These are phyloP conservation scores for Fusarium redolens DNA, from an alignment of 2,329 filamentous ascomycete species.

Conservation along the genomic window DNA sequence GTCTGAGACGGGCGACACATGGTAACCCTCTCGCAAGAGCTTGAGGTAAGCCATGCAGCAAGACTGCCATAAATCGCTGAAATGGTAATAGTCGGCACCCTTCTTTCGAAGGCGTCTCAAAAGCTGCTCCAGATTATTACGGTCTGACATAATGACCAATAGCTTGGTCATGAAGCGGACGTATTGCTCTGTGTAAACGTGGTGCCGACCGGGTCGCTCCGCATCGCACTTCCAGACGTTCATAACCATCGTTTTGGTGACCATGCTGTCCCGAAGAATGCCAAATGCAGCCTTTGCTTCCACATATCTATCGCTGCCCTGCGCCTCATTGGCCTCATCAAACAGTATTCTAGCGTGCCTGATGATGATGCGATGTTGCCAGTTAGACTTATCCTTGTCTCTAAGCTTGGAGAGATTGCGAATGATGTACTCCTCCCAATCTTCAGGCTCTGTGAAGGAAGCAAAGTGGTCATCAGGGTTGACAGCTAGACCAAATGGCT, in stretches of 20 bases:
- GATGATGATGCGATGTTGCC: slow-evolving; percentile 92
- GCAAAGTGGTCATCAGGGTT: slow-evolving; percentile 50
- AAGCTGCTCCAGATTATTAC: slow-evolving; percentile 79
- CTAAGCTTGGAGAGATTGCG: slow-evolving; percentile 62
- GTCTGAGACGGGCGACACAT: slow-evolving; percentile 59
- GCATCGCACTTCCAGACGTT: slow-evolving; percentile 96
- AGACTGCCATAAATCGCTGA: slow-evolving; percentile 68
- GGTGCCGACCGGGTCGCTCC: slow-evolving; percentile 84
- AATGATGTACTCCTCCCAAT: slow-evolving; percentile 68
- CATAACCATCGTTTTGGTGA: slow-evolving; percentile 94
- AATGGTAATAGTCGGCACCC: slow-evolving; percentile 78
- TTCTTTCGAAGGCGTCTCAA: slow-evolving; percentile 84
- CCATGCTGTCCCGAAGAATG: slow-evolving; percentile 78
- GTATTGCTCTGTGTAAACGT: slow-evolving; percentile 91
- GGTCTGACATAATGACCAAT: slow-evolving; percentile 79
- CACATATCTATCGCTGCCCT: slow-evolving; percentile 61
- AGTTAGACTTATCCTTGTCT: slow-evolving; percentile 89
- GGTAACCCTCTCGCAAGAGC: slow-evolving; percentile 62
- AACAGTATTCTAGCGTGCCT: slow-evolving; percentile 72
- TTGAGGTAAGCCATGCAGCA: slow-evolving; percentile 66
- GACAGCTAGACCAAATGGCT: slow-evolving; percentile 61
- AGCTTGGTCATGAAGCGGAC: slow-evolving; percentile 83
- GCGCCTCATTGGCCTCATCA: slow-evolving; percentile 52
- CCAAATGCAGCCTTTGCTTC: slow-evolving; percentile 83
- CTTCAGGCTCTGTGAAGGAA: slow-evolving; percentile 61